Percentiles rank a stretch among this genome's conserved stretches.
phyloP scores from a whole-genome alignment of 345 rosid species.

The Rhodamnia argentea region DNA sequence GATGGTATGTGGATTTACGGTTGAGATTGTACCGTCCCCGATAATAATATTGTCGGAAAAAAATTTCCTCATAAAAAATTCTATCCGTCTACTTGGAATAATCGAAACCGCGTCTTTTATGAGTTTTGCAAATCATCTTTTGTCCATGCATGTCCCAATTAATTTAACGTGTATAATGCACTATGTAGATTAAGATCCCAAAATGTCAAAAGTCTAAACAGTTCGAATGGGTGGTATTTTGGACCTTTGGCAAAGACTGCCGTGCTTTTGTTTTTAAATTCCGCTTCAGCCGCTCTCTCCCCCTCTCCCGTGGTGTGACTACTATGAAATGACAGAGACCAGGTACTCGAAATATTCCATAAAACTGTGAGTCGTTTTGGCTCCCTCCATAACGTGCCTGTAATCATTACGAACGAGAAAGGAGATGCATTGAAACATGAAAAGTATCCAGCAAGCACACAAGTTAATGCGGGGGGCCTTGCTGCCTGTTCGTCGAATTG shows the following conservation, averaged over 20 bases:
- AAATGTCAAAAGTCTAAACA: neutral
- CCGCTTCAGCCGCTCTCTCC: neutral
- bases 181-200: neutral
- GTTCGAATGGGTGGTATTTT: neutral
- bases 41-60: no score
- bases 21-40: no score
- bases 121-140: neutral
- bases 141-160: neutral
- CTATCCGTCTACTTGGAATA: neutral
- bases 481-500: neutral
- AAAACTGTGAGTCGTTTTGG: neutral
- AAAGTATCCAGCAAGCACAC: neutral
- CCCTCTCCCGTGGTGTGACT: neutral
- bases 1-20: no score
- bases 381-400: neutral
- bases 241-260: neutral
- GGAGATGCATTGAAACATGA: neutral
- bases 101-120: neutral
- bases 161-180: neutral
- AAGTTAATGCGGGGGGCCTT: neutral
- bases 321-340: neutral
- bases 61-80: no score
- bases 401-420: neutral
- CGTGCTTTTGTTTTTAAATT: neutral
- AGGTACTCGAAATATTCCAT: neutral